Base-by-base conservation (phyloP, 768 basidiomycete genomes). In the Amanita brunnescens region DNA sequence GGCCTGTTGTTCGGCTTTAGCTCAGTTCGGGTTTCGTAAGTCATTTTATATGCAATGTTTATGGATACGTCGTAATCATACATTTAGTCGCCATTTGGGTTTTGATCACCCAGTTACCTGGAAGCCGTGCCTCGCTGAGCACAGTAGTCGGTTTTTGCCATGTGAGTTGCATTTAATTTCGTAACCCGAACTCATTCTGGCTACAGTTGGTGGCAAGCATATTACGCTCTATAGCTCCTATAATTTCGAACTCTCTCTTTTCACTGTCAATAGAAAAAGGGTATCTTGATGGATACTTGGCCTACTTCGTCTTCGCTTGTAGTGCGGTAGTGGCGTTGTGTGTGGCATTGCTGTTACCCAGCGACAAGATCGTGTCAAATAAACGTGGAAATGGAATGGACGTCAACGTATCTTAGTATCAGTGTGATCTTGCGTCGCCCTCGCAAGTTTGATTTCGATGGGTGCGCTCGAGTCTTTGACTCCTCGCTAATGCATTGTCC, bases 181-280 rank as follows among this genome's bases (percentile, higher is more conserved):
- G 5, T 38, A 8, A 16, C 35, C 23, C 6, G 10, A 5, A 20
- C 5, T 14, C 26, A 39, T 6, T n/a, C 16, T 20, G 6, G 23
- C 4, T 2, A 23, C 53, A 67, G 57, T 67, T 66, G 64, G 63
- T 62, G 16, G 69, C 70, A 16, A 67, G 68, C 54, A 42, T 72
- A 14, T 66, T 65, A 63, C 63, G 70, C 47, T 68, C 70, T 2
- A 76, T 73, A 57, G 85, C 83, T 12, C 83, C 82, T 2, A 76
- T 77, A 12, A 57, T 70, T 2, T 70, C 81, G 1, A 81, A 77
- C 51, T 84, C 84, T 26, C 70, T 85, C 47, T 88, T 82, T 67
- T 81, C 86, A 23, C 59, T 86, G 26, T 84, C 84, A 0, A 76
- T 80, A 37, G 69, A 76, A 30, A 68, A 69, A 47, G 62, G 73